Percentiles rank a stretch among this genome's conserved stretches.
phyloP scores from a whole-genome alignment of 768 basidiomycete genomes.

The Tylopilus sp. region DNA sequence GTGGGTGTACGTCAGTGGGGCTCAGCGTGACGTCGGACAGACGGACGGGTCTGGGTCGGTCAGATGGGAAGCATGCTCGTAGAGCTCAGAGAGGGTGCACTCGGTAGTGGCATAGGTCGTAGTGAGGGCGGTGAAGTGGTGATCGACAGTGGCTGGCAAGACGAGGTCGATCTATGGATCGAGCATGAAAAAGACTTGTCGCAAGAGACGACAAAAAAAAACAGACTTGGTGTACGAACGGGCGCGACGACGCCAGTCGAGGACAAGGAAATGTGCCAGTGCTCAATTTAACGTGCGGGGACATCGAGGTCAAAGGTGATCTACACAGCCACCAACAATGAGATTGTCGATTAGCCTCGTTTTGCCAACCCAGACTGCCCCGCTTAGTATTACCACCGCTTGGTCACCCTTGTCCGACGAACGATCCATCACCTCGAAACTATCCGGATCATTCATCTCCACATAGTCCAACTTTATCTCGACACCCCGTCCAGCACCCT shows the following conservation, averaged over 20 bases:
- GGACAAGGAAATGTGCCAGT: conserved; percentile 21
- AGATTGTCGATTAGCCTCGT: conserved; percentile 95
- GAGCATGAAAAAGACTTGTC: conserved; percentile 2
- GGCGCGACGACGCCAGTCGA: conserved; percentile 39
- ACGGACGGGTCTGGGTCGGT: conserved; percentile 14
- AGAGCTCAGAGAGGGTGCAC: conserved; percentile 42
- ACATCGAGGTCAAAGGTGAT: conserved; percentile 5
- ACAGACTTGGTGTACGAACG: conserved; percentile 53
- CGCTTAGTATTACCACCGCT: conserved; percentile 74
- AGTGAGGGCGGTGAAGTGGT: conserved; percentile 38
- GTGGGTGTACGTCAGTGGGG: neutral
- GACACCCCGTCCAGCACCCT: conserved; percentile 39
- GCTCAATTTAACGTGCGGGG: conserved; percentile 11
- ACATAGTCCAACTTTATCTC: conserved; percentile 77
- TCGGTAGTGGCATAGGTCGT: conserved; percentile 44
- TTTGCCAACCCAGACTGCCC: conserved; percentile 80
- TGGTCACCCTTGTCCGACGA: conserved; percentile 26
- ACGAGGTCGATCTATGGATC: conserved; percentile 55
- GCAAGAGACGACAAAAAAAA: neutral
- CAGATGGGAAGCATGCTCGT: conserved; percentile 34
- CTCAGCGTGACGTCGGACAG: neutral
- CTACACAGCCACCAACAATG: conserved; percentile 51
- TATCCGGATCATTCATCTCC: conserved; percentile 79
- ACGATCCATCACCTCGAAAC: conserved; percentile 59
- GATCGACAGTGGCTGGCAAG: conserved; percentile 46